Percentiles rank a stretch among this genome's conserved stretches.
These are phyloP conservation scores for Ustilago crameri DNA, from an alignment of 1,284 basidiomycete genomes.

Conservation along the genomic window DNA sequence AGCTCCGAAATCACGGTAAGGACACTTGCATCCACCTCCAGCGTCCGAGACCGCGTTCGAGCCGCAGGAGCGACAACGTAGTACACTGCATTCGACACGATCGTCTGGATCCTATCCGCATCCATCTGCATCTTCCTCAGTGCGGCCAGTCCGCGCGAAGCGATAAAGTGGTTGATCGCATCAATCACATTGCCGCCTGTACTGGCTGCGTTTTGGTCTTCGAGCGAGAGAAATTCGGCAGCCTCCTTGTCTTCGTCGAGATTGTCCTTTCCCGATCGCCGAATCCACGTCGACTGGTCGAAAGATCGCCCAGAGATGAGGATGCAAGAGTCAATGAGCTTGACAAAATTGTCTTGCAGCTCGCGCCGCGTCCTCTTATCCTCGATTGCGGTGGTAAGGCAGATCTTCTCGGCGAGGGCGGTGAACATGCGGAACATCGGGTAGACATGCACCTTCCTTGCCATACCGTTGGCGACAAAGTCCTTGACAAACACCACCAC, in stretches of 20 bases:
- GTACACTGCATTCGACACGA: slow-evolving; percentile 85
- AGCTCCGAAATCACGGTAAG: slow-evolving; percentile 78
- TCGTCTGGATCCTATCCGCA: slow-evolving; percentile 80
- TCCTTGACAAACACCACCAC: slow-evolving; percentile 83
- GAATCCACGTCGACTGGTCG: slow-evolving; percentile 83
- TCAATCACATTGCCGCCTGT: slow-evolving; percentile 28
- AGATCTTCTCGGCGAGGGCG: slow-evolving; percentile 82
- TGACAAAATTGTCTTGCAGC: slow-evolving; percentile 87
- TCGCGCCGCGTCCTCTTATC: slow-evolving; percentile 89
- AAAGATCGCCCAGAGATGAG: slow-evolving; percentile 78
- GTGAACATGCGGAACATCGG: slow-evolving; percentile 83
- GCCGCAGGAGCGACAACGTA: slow-evolving; percentile 85
- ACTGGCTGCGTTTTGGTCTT: slow-evolving; percentile 6
- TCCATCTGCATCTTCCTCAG: slow-evolving; percentile 85
- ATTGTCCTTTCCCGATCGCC: slow-evolving; percentile 75
- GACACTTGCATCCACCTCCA: slow-evolving; percentile 71
- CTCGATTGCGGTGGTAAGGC: slow-evolving; percentile 84
- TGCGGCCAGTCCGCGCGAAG: slow-evolving; percentile 78
- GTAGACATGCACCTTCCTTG: slow-evolving; percentile 74
- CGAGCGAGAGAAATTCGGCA: slow-evolving; percentile 18
- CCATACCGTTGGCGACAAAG: slow-evolving; percentile 71
- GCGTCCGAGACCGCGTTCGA: slow-evolving; percentile 71
- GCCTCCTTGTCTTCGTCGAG: slow-evolving; percentile 47
- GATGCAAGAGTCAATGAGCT: slow-evolving; percentile 84
- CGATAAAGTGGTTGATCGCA: slow-evolving; percentile 79